Conservation (phyloP, 192 early-diverging fungal genomes). For the Funneliformis geosporum region DNA sequence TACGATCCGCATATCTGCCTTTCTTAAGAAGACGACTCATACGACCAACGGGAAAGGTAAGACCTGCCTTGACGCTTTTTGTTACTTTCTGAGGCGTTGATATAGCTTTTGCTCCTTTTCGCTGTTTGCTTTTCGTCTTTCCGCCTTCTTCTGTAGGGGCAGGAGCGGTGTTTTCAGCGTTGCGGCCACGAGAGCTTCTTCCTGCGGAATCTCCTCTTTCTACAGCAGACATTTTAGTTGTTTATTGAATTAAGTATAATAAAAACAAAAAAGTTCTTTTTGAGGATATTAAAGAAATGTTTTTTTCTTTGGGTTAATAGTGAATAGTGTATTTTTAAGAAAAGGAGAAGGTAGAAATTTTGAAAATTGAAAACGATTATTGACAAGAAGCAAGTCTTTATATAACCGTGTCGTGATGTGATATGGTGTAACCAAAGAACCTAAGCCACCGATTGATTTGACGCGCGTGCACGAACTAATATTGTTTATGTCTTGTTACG, state of each 20-base stretch:
- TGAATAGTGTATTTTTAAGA: too few species aligned
- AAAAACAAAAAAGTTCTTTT: not conserved
- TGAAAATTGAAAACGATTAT: not conserved
- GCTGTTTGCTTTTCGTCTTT: not conserved
- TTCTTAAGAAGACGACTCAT: slow-evolving; percentile 84
- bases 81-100: not conserved
- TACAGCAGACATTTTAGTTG: not conserved
- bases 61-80: slow-evolving; percentile 67
- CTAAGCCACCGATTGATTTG: not conserved
- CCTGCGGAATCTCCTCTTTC: not conserved
- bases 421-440: not conserved
- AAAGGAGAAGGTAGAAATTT: not conserved
- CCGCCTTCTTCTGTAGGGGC: not conserved
- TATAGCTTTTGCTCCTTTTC: not conserved
- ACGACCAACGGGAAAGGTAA: slow-evolving; percentile 91
- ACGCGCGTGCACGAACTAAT: not conserved
- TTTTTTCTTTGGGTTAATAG: too few species aligned
- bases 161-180: not conserved
- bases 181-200: not conserved
- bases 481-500: not conserved
- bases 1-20: slow-evolving; percentile 87
- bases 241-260: not conserved
- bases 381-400: not conserved
- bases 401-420: not conserved
- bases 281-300: not conserved